phyloP scores from a whole-genome alignment of 139 green algal species.

The Edaphochlamys debaryana region DNA sequence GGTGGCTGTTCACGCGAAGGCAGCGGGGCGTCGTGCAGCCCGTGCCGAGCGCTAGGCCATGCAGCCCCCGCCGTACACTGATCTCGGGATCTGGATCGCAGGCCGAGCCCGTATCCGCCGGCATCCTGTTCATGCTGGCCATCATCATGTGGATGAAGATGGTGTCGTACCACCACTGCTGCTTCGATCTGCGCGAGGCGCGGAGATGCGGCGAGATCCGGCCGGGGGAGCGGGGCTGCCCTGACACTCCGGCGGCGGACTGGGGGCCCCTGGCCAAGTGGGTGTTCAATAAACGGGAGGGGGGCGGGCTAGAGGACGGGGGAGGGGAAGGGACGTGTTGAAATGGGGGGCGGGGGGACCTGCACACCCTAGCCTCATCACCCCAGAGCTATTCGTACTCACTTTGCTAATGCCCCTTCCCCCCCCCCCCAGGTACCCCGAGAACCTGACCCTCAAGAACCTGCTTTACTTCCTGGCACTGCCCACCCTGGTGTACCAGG shows the following conservation, averaged over 20 bases:
- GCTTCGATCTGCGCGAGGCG: conserved; percentile 68
- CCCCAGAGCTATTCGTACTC: background rate
- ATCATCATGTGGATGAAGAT: conserved; percentile 85
- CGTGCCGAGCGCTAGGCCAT: too few relatives aligned
- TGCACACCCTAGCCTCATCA: background rate
- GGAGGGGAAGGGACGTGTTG: too few relatives aligned
- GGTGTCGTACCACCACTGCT: conserved; percentile 82
- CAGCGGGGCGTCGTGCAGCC: too few relatives aligned
- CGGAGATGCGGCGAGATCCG: conserved; percentile 38
- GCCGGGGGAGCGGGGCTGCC: conserved; percentile 68
- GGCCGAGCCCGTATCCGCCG: conserved; percentile 64
- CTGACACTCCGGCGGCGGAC: conserved; percentile 29
- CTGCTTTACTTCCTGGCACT: conserved; percentile 83
- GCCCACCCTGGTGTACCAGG: conserved; percentile 88
- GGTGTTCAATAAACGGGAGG: background rate
- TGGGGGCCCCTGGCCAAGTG: conserved; percentile 31
- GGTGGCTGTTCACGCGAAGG: too few relatives aligned
- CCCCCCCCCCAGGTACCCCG: conserved; percentile 67
- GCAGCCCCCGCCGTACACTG: too few relatives aligned
- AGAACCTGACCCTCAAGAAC: conserved; percentile 77
- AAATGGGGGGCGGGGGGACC: too few relatives aligned
- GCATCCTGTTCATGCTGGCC: conserved; percentile 67
- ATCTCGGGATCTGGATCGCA: too few relatives aligned
- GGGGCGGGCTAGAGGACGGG: background rate
- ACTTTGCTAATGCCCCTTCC: background rate